Percentiles rank a stretch among this genome's conserved stretches.
Conservation (phyloP, 1,284 basidiomycete species). For the Ceratobasidium sp. region DNA sequence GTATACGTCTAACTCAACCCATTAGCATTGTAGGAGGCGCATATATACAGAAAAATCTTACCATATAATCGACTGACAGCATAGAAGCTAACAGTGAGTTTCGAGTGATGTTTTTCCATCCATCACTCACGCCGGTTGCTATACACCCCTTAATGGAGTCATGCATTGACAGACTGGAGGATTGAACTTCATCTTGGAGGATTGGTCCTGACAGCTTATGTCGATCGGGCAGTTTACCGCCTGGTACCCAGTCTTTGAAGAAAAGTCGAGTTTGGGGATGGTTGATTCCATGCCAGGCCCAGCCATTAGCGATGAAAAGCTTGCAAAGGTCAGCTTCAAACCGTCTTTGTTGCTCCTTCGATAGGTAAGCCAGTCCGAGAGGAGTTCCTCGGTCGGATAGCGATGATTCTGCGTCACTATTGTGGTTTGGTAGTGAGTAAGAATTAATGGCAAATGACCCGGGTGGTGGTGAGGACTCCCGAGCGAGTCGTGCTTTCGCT, state of each 20-base stretch:
- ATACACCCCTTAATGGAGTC: constrained; percentile 8
- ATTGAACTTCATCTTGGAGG: neutral
- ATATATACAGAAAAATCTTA: neutral
- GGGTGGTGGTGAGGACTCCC: neutral
- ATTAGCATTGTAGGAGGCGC: neutral
- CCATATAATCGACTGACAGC: constrained; percentile 21
- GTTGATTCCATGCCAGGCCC: neutral
- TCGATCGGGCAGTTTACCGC: neutral
- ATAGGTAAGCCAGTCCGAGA: neutral
- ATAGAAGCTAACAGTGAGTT: constrained; percentile 26
- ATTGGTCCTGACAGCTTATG: constrained; percentile 14
- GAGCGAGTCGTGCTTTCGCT: neutral
- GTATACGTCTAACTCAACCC: constrained; percentile 1
- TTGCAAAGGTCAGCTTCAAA: neutral
- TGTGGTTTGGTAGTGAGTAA: neutral
- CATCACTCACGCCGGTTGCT: constrained; percentile 35
- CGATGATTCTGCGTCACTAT: neutral
- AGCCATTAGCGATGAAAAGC: constrained; percentile 17
- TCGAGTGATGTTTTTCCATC: constrained; percentile 32
- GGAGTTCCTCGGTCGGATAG: neutral
- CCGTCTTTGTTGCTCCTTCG: neutral
- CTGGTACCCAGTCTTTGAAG: constrained; percentile 9
- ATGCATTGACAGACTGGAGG: neutral
- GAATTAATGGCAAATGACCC: neutral
- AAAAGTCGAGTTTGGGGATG: neutral